Percentiles rank a stretch among this genome's conserved stretches.
These are phyloP conservation scores for Metschnikowia cubensis DNA, from an alignment of 805 yeast species.

Conservation along the genomic window DNA sequence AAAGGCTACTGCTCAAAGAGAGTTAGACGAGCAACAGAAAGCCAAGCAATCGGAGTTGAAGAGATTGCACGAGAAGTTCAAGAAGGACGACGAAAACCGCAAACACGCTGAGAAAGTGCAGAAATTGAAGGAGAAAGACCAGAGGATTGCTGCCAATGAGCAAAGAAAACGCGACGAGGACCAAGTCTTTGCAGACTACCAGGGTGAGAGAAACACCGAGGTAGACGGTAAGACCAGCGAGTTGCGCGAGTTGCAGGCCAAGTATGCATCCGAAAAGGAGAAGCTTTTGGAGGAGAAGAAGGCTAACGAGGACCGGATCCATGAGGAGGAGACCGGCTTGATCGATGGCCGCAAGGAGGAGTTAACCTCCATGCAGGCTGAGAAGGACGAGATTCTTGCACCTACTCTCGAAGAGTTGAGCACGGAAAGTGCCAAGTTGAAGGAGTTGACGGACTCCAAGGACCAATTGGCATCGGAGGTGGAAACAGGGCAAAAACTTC, in stretches of 20 bases:
- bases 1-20: constrained; percentile 69
- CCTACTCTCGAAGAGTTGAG: constrained; percentile 54
- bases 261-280: constrained; percentile 39
- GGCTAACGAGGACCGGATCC: constrained; percentile 43
- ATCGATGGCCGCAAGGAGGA: constrained; percentile 44
- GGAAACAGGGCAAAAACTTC: constrained; percentile 40
- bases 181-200: constrained; percentile 25
- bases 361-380: constrained; percentile 47
- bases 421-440: constrained; percentile 45
- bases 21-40: constrained; percentile 36
- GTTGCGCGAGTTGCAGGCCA: constrained; percentile 33
- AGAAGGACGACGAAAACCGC: constrained; percentile 22
- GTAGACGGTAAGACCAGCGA: constrained; percentile 27
- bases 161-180: constrained; percentile 31
- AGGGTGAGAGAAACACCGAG: constrained; percentile 27
- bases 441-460: constrained; percentile 47
- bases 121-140: constrained; percentile 33
- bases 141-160: constrained; percentile 30
- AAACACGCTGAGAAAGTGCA: constrained; percentile 33
- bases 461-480: constrained; percentile 43
- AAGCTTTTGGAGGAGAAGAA: constrained; percentile 44
- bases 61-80: constrained; percentile 27
- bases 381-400: constrained; percentile 49
- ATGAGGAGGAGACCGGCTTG: constrained; percentile 40
- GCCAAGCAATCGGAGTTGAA: constrained; percentile 34